Percentiles rank a stretch among this genome's conserved stretches.
Evolutionary conservation across 805 yeast genomes (phyloP).

Genomic region (Sungouiozyma intestinalis): DNA sequence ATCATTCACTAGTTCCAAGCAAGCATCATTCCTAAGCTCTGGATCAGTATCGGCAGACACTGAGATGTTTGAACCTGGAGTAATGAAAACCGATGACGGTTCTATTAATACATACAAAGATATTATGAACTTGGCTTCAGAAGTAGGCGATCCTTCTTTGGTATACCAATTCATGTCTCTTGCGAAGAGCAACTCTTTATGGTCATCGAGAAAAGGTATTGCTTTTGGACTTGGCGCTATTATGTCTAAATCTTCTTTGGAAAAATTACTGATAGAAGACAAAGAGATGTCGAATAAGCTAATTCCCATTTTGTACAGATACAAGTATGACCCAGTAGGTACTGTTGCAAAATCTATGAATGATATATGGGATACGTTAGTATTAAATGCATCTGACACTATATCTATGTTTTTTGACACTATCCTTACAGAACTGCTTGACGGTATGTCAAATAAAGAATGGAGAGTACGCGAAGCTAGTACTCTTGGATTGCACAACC

Average conservation of each 20-base stretch:
- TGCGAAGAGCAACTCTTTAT: conserved; percentile 75
- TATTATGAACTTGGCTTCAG: conserved; percentile 77
- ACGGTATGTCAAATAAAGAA: conserved; percentile 67
- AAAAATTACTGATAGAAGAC: conserved; percentile 47
- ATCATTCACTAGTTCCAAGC: conserved; percentile 65
- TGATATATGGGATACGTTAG: conserved; percentile 73
- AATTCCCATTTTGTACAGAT: conserved; percentile 75
- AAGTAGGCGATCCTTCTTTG: conserved; percentile 89
- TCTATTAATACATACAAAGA: conserved; percentile 88
- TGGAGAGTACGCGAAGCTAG: conserved; percentile 94
- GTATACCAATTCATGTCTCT: conserved; percentile 91
- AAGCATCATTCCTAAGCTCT: conserved; percentile 36
- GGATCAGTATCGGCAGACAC: conserved; percentile 75
- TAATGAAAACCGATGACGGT: conserved; percentile 69
- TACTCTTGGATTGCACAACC: conserved; percentile 56
- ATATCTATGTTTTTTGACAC: conserved; percentile 43
- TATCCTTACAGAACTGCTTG: conserved; percentile 55
- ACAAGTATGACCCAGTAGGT: conserved; percentile 72
- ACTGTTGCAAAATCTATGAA: conserved; percentile 75
- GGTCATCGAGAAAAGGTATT: conserved; percentile 90
- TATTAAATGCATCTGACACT: conserved; percentile 43
- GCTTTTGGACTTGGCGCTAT: conserved; percentile 89
- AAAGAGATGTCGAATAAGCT: conserved; percentile 45
- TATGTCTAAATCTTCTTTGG: conserved; percentile 66
- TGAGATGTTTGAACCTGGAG: conserved; percentile 74